Conservation (phyloP, 208 protist species). For the Lotmaria passim region DNA sequence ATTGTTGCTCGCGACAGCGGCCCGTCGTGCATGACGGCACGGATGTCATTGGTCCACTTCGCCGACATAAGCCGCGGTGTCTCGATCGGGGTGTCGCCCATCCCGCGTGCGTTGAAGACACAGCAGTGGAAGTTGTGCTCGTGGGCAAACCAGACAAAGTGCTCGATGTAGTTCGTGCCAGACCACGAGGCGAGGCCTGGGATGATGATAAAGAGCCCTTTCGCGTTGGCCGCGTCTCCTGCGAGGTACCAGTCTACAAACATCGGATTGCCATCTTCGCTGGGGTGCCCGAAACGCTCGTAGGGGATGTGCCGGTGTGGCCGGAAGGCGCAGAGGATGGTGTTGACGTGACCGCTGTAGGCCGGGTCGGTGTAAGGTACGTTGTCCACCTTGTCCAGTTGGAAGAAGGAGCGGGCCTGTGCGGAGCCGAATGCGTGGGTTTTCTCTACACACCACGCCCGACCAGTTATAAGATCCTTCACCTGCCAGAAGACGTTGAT, state of each 20-base stretch:
- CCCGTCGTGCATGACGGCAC: constrained; percentile 34
- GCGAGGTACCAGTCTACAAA: constrained; percentile 68
- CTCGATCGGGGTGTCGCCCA: constrained; percentile 74
- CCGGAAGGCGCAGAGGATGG: constrained; percentile 69
- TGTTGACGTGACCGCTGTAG: constrained; percentile 67
- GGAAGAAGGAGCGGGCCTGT: constrained; percentile 23
- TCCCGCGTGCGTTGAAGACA: constrained; percentile 72
- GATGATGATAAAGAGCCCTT: constrained; percentile 65
- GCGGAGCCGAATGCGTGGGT: constrained; percentile 16
- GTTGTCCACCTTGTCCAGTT: constrained; percentile 33
- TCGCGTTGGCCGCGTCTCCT: constrained; percentile 13
- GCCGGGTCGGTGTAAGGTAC: constrained; percentile 47
- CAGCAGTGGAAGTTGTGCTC: constrained; percentile 58
- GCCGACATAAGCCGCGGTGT: constrained; percentile 71
- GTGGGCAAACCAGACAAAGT: constrained; percentile 56
- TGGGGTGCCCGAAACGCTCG: constrained; percentile 42
- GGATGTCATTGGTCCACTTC: constrained; percentile 70
- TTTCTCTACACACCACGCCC: background rate
- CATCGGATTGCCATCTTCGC: constrained; percentile 72
- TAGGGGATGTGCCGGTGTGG: constrained; percentile 48
- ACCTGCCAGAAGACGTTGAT: constrained; percentile 23
- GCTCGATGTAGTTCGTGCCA: constrained; percentile 76
- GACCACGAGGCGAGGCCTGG: constrained; percentile 80
- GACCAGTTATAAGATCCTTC: constrained; percentile 5
- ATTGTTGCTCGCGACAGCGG: constrained; percentile 35